A percentile compares a stretch with the other conserved stretches of the same genome.
Conservation (phyloP, 306 rosid genomes). For the Benincasa hispida region DNA sequence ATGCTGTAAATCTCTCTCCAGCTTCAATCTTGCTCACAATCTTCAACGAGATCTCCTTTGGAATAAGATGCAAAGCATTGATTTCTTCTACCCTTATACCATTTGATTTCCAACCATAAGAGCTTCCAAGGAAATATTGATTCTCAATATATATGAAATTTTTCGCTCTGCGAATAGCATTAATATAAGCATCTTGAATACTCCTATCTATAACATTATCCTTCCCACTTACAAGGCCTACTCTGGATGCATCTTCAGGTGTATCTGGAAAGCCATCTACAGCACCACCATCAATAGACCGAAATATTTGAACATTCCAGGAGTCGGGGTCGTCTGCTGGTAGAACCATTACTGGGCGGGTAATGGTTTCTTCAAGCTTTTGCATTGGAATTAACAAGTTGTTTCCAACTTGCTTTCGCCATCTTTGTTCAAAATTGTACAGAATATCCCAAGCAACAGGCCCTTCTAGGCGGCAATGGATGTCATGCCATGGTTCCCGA, state of each 20-base stretch:
- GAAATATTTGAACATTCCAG: constrained; percentile 77
- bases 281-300: constrained; percentile 78
- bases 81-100: constrained; percentile 48
- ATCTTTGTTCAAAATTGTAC: constrained; percentile 67
- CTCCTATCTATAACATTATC: constrained; percentile 54
- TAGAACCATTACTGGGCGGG: constrained; percentile 10
- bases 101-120: constrained; percentile 55
- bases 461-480: constrained; percentile 75
- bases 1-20: constrained; percentile 50
- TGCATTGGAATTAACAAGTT: constrained; percentile 19
- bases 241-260: constrained; percentile 23
- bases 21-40: constrained; percentile 84
- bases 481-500: constrained; percentile 94
- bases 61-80: constrained; percentile 66
- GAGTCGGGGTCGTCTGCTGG: constrained; percentile 15
- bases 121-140: constrained; percentile 82
- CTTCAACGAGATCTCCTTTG: constrained; percentile 66
- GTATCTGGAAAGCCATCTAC: constrained; percentile 49
- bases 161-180: constrained; percentile 66
- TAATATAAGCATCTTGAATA: constrained; percentile 70
- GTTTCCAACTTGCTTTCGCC: constrained; percentile 51
- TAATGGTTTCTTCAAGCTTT: constrained; percentile 17
- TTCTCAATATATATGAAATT: constrained; percentile 84
- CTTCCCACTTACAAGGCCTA: constrained; percentile 70
- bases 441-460: constrained; percentile 74